These are phyloP conservation scores for Dioscorea zingiberensis DNA, from an alignment of 106 monocot species.

Conservation along the genomic window DNA sequence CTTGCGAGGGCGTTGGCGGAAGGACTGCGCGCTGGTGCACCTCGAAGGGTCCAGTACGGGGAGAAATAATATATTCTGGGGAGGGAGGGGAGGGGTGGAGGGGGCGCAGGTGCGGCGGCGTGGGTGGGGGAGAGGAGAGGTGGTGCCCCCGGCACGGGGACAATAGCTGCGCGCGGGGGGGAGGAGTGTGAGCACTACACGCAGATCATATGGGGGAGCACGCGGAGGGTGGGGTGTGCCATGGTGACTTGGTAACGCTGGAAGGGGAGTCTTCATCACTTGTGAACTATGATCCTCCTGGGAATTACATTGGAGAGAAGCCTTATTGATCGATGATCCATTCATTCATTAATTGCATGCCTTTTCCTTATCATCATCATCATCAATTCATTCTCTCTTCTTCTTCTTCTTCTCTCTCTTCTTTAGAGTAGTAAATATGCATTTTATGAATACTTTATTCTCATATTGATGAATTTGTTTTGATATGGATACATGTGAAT, in stretches of 20 bases:
- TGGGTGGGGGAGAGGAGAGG: constrained; percentile 37
- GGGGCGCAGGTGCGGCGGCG: constrained; percentile 31
- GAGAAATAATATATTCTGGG: constrained; percentile 85
- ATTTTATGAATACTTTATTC: no score
- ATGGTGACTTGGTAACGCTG: constrained; percentile 25
- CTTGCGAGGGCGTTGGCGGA: constrained; percentile 15
- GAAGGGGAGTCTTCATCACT: constrained; percentile 26
- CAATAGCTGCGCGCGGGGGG: constrained; percentile 32
- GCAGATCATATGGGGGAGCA: constrained; percentile 53
- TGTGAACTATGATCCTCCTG: constrained; percentile 68
- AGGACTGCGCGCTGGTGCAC: constrained; percentile 54
- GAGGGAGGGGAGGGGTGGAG: constrained; percentile 44
- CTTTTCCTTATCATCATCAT: no score
- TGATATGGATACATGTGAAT: no score
- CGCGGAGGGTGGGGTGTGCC: constrained; percentile 38
- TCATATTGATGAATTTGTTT: no score
- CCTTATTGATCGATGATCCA: constrained; percentile 62
- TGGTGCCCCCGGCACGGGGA: constrained; percentile 24
- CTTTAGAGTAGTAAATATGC: no score
- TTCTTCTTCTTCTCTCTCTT: no score
- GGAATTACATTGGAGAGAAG: constrained; percentile 50
- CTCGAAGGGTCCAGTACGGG: constrained; percentile 49
- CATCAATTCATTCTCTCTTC: no score
- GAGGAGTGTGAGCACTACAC: constrained; percentile 58
- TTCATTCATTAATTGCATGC: no score